These are phyloP conservation scores for Jackrogersella minutella DNA, from an alignment of 495 filamentous ascomycete species.

Conservation along the genomic window DNA sequence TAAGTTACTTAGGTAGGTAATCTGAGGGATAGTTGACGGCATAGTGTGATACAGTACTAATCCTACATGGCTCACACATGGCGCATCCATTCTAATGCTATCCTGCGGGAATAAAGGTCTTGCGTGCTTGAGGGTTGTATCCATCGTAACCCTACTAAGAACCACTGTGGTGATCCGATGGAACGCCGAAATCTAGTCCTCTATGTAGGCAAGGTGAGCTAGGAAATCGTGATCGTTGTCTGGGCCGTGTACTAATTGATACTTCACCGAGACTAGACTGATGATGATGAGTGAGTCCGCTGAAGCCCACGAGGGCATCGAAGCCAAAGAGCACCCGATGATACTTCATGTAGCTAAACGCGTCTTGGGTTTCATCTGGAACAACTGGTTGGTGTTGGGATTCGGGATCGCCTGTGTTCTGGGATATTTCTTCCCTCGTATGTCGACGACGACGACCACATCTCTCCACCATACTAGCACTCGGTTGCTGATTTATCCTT, in stretches of 20 bases:
- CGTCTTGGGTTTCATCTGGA: constrained; percentile 51
- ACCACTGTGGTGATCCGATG: not conserved
- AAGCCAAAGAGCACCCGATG: constrained; percentile 31
- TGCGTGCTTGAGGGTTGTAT: constrained; percentile 15
- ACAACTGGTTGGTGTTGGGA: constrained; percentile 66
- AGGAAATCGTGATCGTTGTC: not conserved
- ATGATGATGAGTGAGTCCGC: constrained; percentile 12
- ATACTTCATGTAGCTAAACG: constrained; percentile 12
- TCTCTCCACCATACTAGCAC: not conserved
- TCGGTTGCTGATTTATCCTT: constrained; percentile 14
- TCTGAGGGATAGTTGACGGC: no score
- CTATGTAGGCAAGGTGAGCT: not conserved
- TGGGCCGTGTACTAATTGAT: not conserved
- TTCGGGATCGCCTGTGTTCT: constrained; percentile 60
- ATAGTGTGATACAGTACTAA: no score
- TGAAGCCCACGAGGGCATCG: constrained; percentile 8
- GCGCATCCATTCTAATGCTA: no score
- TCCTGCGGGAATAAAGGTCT: constrained; percentile 19
- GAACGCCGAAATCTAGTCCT: not conserved
- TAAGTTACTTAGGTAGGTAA: no score
- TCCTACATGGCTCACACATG: no score
- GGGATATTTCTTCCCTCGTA: constrained; percentile 61
- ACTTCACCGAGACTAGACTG: not conserved
- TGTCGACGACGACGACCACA: constrained; percentile 5
- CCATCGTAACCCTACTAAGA: constrained; percentile 17